Percentiles rank a stretch among this genome's conserved stretches.
These are phyloP conservation scores for Picea abies DNA, from an alignment of 83 land plant genomes.

Conservation along the genomic window DNA sequence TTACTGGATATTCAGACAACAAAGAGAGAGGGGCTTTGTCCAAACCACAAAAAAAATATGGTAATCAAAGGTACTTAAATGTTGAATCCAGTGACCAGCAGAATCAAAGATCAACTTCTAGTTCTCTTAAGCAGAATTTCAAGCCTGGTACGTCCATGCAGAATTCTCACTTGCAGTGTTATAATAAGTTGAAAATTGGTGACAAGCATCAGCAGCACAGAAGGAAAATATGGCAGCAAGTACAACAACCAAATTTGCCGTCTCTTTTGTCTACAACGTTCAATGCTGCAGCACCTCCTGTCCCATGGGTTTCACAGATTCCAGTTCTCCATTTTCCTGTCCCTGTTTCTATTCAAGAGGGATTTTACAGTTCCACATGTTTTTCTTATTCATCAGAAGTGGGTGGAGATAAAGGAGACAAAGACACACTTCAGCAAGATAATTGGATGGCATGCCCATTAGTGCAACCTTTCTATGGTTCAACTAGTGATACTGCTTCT, in stretches of 20 bases:
- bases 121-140: background rate
- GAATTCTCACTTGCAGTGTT: background rate
- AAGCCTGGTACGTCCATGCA: background rate
- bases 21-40: background rate
- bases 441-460: background rate
- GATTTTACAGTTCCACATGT: background rate
- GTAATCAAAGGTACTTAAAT: slow-evolving; percentile 2
- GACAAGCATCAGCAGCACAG: background rate
- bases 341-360: background rate
- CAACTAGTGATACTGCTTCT: background rate
- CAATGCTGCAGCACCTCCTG: background rate
- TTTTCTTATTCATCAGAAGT: background rate
- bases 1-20: background rate
- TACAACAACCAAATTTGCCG: background rate
- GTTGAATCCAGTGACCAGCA: background rate
- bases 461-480: background rate
- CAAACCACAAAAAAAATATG: background rate
- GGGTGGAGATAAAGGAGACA: too few species aligned
- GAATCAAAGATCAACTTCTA: background rate
- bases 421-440: too few species aligned
- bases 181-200: background rate
- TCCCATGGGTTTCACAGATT: background rate
- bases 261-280: background rate
- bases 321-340: background rate
- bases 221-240: background rate